Evolutionary conservation across 306 rosid genomes (phyloP).

Genomic region (Rosa persica): DNA sequence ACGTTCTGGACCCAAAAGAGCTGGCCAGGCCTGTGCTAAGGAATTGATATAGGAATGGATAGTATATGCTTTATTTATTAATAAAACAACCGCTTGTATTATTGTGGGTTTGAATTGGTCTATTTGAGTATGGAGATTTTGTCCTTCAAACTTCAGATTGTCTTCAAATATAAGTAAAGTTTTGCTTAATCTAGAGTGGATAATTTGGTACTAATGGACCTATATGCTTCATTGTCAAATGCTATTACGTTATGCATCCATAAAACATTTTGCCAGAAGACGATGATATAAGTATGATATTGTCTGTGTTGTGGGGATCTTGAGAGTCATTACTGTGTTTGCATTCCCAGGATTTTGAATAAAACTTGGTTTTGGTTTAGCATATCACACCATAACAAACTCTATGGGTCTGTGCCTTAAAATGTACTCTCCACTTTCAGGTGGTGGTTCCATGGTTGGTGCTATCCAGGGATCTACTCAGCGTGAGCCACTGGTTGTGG

Average conservation of each 20-base stretch:
- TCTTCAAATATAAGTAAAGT: neutral
- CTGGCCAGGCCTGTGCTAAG: neutral
- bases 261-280: neutral
- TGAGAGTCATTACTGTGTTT: neutral
- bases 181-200: neutral
- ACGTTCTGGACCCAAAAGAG: constrained; percentile 5
- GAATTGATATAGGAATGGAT: neutral
- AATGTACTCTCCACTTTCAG: constrained; percentile 44
- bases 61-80: neutral
- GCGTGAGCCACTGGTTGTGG: constrained; percentile 93
- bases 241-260: neutral
- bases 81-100: neutral
- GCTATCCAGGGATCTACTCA: constrained; percentile 87
- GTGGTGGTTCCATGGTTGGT: constrained; percentile 98
- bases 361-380: neutral
- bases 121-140: neutral
- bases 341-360: neutral
- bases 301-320: neutral
- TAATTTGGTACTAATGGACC: neutral
- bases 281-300: neutral
- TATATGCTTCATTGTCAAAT: neutral
- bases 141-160: neutral
- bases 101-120: neutral
- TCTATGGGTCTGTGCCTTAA: neutral
- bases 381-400: neutral